Conservation (phyloP, 2,329 filamentous ascomycete species). For the Fusarium sp. region DNA sequence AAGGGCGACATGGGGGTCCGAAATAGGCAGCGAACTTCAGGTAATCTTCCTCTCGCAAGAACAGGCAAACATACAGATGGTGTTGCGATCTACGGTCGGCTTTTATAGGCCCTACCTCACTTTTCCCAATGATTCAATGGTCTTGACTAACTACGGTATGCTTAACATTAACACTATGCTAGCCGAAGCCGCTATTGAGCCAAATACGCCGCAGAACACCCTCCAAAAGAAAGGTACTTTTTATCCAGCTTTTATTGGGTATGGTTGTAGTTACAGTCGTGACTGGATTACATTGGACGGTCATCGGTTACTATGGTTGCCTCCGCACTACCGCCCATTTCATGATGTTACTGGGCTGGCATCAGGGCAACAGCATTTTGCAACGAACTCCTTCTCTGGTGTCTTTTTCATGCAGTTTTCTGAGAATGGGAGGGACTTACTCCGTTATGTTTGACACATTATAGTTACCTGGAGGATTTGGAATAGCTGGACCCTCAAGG, state of each 20-base stretch:
- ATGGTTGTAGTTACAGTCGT: neutral
- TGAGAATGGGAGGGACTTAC: neutral
- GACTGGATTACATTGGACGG: neutral
- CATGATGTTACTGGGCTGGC: fast-evolving
- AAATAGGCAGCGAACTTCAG: neutral
- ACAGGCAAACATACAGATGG: neutral
- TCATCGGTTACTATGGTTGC: neutral
- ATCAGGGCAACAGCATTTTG: neutral
- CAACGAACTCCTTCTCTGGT: neutral
- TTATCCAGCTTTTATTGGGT: neutral
- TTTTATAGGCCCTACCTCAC: neutral
- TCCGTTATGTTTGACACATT: no score
- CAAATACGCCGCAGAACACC: neutral
- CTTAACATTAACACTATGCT: neutral
- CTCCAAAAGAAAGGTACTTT: no score
- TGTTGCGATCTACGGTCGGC: neutral
- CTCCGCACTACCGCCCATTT: neutral
- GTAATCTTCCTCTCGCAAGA: neutral
- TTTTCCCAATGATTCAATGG: neutral
- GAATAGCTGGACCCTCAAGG: no score
- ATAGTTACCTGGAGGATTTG: no score
- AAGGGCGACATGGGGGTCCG: neutral
- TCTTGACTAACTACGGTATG: neutral
- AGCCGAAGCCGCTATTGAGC: neutral
- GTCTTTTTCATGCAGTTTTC: neutral